phyloP scores from a whole-genome alignment of 2,329 filamentous ascomycete genomes.

The Fusarium buxicola region DNA sequence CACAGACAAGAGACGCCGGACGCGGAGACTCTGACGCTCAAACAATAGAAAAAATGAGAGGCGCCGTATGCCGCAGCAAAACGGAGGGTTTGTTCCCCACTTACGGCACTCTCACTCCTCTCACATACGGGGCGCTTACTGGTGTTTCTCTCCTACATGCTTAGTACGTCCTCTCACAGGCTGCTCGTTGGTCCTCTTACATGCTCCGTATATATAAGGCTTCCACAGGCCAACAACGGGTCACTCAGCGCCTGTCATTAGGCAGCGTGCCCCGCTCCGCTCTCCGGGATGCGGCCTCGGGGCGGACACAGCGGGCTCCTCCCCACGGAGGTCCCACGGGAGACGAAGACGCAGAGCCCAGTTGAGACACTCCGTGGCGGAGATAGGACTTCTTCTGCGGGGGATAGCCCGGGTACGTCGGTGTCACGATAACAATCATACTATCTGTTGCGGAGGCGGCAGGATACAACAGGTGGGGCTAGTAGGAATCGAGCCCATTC shows the following conservation, averaged over 20 bases:
- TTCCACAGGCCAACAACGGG: constrained; percentile 28
- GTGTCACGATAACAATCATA: constrained; percentile 20
- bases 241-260: constrained; percentile 23
- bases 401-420: constrained; percentile 34
- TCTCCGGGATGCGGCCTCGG: constrained; percentile 34
- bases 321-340: constrained; percentile 36
- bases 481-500: constrained; percentile 17
- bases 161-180: constrained; percentile 27
- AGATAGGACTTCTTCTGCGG: constrained; percentile 18
- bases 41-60: constrained; percentile 18
- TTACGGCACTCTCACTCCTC: constrained; percentile 1
- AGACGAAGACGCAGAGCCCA: constrained; percentile 17
- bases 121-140: constrained; percentile 10
- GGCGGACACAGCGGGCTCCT: constrained; percentile 33
- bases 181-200: constrained; percentile 10
- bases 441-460: constrained; percentile 20
- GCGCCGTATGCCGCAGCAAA: constrained; percentile 28
- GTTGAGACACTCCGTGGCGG: constrained; percentile 27
- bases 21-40: constrained; percentile 32
- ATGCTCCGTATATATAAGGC: constrained; percentile 24
- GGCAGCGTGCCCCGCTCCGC: constrained; percentile 17
- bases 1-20: constrained; percentile 29
- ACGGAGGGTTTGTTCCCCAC: constrained; percentile 19
- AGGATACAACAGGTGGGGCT: constrained; percentile 31
- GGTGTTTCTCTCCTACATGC: constrained; percentile 23